Conservation (phyloP, 2,329 filamentous ascomycete species). For the Pseudonectria foliicola region DNA sequence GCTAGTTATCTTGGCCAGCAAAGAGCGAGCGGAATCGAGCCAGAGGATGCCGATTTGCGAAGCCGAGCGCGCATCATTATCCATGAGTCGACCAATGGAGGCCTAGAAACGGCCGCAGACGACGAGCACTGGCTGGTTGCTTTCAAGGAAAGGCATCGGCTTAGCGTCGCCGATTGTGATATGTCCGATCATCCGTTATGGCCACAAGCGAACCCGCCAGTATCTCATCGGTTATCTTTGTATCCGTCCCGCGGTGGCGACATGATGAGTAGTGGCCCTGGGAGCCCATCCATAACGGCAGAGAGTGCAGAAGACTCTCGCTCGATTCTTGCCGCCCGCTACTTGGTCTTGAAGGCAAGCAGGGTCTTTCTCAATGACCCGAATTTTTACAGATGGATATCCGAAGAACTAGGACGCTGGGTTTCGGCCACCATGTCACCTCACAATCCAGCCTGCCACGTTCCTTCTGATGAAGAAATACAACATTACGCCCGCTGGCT, state of each 20-base stretch:
- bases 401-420: conserved; percentile 16
- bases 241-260: conserved; percentile 2
- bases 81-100: conserved; percentile 8
- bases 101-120: conserved; percentile 14
- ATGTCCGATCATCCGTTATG: background rate
- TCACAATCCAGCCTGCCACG: conserved; percentile 15
- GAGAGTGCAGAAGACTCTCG: background rate
- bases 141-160: conserved; percentile 16
- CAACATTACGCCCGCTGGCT: conserved; percentile 22
- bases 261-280: no score
- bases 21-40: conserved; percentile 12
- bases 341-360: conserved; percentile 10
- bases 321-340: conserved; percentile 4
- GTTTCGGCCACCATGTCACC: conserved; percentile 19
- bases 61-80: conserved; percentile 15
- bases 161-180: background rate
- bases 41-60: conserved; percentile 11
- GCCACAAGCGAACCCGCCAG: background rate
- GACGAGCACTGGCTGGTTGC: conserved; percentile 17
- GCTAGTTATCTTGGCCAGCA: conserved; percentile 11
- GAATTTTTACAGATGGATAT: conserved; percentile 18
- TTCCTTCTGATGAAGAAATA: conserved; percentile 19
- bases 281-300: no score
- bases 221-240: background rate
- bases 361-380: conserved; percentile 17